Conservation (phyloP, 2,329 filamentous ascomycete species). For the Xenosphaeropsis pyriputrescens region DNA sequence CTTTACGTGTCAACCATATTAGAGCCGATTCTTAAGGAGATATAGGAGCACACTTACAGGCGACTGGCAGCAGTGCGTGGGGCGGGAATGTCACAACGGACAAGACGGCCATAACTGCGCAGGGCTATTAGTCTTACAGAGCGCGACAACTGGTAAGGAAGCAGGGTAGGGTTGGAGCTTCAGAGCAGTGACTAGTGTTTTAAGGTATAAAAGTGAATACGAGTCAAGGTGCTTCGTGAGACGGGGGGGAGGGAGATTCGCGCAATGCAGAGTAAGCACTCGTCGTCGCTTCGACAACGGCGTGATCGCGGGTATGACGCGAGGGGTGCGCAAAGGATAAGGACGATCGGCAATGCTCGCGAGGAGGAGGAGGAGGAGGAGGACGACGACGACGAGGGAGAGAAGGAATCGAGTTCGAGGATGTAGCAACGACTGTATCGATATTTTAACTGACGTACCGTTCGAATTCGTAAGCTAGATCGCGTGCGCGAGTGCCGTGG, state of each 20-base stretch:
- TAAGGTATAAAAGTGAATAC: too few species aligned
- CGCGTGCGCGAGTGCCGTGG: conserved; percentile 94
- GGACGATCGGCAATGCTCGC: conserved; percentile 18
- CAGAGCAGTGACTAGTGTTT: too few species aligned
- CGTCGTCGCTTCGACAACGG: too few species aligned
- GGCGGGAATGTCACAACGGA: conserved; percentile 95
- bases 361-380: conserved; percentile 24
- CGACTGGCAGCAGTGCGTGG: conserved; percentile 86
- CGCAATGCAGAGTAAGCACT: neutral
- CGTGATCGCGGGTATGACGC: conserved; percentile 1
- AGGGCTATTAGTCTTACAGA: too few species aligned
- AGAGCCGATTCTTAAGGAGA: conserved; percentile 11
- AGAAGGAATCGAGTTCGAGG: conserved; percentile 29
- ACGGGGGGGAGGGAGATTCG: neutral
- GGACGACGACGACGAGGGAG: conserved; percentile 27
- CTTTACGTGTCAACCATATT: conserved; percentile 21
- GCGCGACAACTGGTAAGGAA: too few species aligned
- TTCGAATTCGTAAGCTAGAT: conserved; percentile 99
- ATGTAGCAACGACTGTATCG: conserved; percentile 9
- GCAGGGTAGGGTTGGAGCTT: too few species aligned
- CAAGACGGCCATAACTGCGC: conserved; percentile 82
- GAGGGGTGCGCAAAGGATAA: conserved; percentile 23
- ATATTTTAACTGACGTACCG: neutral
- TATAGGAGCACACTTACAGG: conserved; percentile 53
- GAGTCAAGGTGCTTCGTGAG: conserved; percentile 1